Evolutionary conservation across 352 stramenopile genomes (phyloP), one percentile per base, ranked within the genome.

Genomic region (Pythium coloratum): DNA sequence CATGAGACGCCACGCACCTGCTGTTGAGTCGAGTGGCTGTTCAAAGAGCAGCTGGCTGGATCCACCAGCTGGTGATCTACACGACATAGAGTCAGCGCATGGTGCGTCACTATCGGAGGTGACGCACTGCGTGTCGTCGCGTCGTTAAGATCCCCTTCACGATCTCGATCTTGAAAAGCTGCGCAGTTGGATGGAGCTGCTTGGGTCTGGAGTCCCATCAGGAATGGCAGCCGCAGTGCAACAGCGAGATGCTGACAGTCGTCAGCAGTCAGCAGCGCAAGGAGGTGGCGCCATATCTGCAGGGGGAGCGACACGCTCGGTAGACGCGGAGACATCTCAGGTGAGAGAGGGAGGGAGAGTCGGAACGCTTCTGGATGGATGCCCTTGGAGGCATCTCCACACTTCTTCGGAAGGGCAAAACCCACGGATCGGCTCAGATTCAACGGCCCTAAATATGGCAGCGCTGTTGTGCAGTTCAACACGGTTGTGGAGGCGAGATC

Each of bases 281-380:
- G 40, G 40, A 49, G 40, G 40, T 49, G 40, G 40, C 40, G 40
- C 40, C 40, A 49, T 49, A 49, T n/a, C 40, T 24, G 40, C 40
- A 49, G 40, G 2, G 40, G 40, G 3, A 26, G 40, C 40, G 14
- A 49, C 14, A 49, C 16, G 40, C 40, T 24, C 24, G 40, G 13
- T 8, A 49, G 40, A n/a, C 14, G 40, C 7, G 40, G 40, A 24
- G 40, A 5, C 40, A 49, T 49, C 40, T 49, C 40, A 49, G 40
- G 24, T 42, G 10, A 7, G 7, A 7, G 7, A 16, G 10, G 36
- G 36, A 9, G 36, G 10, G 20, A 24, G 20, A 24, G 20, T 14
- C 9, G 14, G 36, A 16, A 9, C 7, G 36, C 36, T 16, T 16
- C 36, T 42, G 36, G 9, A 42, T 42, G 36, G 36, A 42, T 14